A percentile compares a stretch with the other conserved stretches of the same genome.
Conservation (phyloP, 352 stramenopile species). For the Phytophthora niederhauseri region DNA sequence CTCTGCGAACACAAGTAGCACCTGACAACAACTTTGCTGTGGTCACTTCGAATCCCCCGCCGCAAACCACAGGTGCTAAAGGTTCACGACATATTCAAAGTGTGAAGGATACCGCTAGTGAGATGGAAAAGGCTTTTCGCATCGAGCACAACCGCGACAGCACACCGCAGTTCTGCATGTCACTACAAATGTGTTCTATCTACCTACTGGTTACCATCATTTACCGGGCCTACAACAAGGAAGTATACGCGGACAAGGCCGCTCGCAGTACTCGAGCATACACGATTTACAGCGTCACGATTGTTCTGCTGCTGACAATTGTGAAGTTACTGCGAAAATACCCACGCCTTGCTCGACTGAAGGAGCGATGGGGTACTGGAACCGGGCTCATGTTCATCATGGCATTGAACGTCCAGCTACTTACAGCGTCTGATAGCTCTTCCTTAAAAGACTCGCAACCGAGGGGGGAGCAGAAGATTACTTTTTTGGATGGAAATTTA, state of each 20-base stretch:
- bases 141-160: conserved; percentile 57
- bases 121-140: conserved; percentile 67
- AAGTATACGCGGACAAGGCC: conserved; percentile 15
- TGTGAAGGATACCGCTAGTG: conserved; percentile 43
- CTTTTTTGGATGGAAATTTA: conserved; percentile 58
- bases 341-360: conserved; percentile 39
- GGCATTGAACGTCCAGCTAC: conserved; percentile 47
- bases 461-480: conserved; percentile 15
- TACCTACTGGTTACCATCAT: conserved; percentile 50
- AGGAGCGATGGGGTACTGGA: conserved; percentile 39
- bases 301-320: conserved; percentile 30
- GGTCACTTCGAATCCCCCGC: not conserved
- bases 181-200: conserved; percentile 39
- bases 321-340: conserved; percentile 42
- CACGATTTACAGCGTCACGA: conserved; percentile 37
- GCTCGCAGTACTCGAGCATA: conserved; percentile 39
- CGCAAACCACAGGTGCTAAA: not conserved
- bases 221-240: conserved; percentile 45
- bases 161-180: conserved; percentile 53
- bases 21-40: not conserved
- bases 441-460: conserved; percentile 7
- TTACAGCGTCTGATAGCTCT: conserved; percentile 24
- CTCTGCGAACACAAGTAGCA: conserved; percentile 12
- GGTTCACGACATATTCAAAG: conserved; percentile 37
- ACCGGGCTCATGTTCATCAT: conserved; percentile 44